Conservation (phyloP, 306 rosid species). For the Trifolium pratense region DNA sequence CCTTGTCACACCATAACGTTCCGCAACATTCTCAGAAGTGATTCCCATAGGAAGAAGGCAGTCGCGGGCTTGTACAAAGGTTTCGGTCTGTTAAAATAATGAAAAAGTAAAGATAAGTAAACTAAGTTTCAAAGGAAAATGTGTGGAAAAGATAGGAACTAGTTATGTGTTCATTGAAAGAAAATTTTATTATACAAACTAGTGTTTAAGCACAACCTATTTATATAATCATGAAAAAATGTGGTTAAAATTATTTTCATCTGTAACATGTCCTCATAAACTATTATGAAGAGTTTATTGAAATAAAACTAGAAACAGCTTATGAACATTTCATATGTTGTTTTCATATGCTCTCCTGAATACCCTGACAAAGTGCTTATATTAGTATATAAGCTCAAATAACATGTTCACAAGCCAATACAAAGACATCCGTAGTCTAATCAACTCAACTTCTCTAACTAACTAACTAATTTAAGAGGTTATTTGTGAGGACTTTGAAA, state of each 20-base stretch:
- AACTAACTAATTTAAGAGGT: not conserved
- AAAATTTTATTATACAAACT: not conserved
- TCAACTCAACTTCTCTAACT: no score
- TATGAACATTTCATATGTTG: not conserved
- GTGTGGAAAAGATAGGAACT: not conserved
- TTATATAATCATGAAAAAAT: no score
- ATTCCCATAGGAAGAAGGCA: constrained; percentile 94
- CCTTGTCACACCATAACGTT: constrained; percentile 77
- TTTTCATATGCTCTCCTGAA: not conserved
- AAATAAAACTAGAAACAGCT: not conserved
- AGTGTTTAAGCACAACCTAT: no score
- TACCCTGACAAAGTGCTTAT: not conserved
- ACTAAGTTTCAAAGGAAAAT: constrained; percentile 18
- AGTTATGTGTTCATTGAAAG: not conserved
- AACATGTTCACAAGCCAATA: not conserved
- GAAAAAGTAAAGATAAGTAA: constrained; percentile 23
- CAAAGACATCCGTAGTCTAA: not conserved
- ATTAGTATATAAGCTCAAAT: not conserved
- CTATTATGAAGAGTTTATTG: not conserved
- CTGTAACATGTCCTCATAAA: no score
- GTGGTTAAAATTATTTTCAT: no score
- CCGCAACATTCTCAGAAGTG: constrained; percentile 93
- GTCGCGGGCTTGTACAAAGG: constrained; percentile 75
- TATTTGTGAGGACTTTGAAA: not conserved
- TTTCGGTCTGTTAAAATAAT: constrained; percentile 51